These are phyloP conservation scores for Tolypocladium endophyticum DNA, from an alignment of 2,329 filamentous ascomycete species.

Conservation along the genomic window DNA sequence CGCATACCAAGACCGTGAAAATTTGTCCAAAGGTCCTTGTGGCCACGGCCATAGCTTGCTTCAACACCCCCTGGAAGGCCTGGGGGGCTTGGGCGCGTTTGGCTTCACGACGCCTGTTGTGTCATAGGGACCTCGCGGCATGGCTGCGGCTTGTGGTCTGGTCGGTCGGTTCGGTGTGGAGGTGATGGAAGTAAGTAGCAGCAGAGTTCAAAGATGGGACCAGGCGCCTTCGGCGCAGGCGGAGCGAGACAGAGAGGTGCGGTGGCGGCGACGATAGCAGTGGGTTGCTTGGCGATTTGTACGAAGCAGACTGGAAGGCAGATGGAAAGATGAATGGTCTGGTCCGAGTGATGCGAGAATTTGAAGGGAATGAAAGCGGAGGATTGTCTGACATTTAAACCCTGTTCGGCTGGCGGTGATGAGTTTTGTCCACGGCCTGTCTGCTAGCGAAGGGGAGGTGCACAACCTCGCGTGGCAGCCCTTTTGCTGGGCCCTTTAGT, in stretches of 20 bases:
- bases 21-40: not conserved
- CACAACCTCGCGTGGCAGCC: slow-evolving; percentile 10
- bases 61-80: slow-evolving; percentile 7
- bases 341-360: not conserved
- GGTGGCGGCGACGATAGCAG: not conserved
- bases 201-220: not conserved
- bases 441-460: slow-evolving; percentile 1
- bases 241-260: not conserved
- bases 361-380: slow-evolving; percentile 3
- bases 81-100: slow-evolving; percentile 23
- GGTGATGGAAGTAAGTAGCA: not conserved
- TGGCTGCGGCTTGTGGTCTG: slow-evolving; percentile 4
- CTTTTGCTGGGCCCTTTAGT: slow-evolving; percentile 4
- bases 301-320: not conserved
- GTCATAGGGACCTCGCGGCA: slow-evolving; percentile 27
- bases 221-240: not conserved
- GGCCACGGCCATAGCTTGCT: not conserved
- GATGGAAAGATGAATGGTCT: not conserved
- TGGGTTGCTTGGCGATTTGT: not conserved
- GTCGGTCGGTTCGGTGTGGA: slow-evolving; percentile 1
- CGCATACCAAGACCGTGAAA: not conserved
- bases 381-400: slow-evolving; percentile 9
- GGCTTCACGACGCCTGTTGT: slow-evolving; percentile 26
- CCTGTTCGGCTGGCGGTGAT: not conserved
- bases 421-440: not conserved